phyloP scores from a whole-genome alignment of 2,329 filamentous ascomycete genomes.

The Fusarium sp. region DNA sequence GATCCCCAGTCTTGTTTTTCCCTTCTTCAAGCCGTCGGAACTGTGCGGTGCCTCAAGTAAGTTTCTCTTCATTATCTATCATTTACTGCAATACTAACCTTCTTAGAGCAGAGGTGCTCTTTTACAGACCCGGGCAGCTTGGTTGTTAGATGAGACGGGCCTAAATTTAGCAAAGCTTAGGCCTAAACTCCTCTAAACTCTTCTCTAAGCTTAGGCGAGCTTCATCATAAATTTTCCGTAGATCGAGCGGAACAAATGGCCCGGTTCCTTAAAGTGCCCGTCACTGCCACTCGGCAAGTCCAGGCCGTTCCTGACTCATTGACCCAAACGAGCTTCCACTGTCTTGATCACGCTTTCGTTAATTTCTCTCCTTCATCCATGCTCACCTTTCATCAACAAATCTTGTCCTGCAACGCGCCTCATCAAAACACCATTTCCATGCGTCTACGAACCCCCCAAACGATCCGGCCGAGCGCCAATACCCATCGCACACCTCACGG shows the following conservation, averaged over 20 bases:
- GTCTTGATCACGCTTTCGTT: not conserved
- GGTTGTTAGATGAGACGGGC: not conserved
- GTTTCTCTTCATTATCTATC: too few species aligned
- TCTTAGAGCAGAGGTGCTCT: too few species aligned
- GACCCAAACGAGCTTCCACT: not conserved
- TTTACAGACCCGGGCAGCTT: too few species aligned
- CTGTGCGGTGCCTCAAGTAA: too few species aligned
- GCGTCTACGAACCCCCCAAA: not conserved
- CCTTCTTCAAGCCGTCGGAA: too few species aligned
- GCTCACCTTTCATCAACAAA: too few species aligned
- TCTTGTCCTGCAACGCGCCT: not conserved
- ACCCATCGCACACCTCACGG: not conserved
- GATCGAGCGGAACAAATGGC: not conserved
- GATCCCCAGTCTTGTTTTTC: too few species aligned
- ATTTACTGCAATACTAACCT: too few species aligned
- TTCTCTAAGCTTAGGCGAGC: not conserved
- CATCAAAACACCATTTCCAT: not conserved
- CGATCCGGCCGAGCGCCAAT: not conserved
- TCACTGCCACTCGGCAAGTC: not conserved
- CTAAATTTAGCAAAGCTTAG: not conserved
- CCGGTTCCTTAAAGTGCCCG: not conserved
- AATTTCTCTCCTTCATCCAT: not conserved
- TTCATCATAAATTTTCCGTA: not conserved
- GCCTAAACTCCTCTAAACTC: not conserved
- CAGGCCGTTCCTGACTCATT: not conserved